Evolutionary conservation across 805 yeast species (phyloP), one percentile per base, ranked within the genome.

Genomic region (Starmerella lactis-condensi): DNA sequence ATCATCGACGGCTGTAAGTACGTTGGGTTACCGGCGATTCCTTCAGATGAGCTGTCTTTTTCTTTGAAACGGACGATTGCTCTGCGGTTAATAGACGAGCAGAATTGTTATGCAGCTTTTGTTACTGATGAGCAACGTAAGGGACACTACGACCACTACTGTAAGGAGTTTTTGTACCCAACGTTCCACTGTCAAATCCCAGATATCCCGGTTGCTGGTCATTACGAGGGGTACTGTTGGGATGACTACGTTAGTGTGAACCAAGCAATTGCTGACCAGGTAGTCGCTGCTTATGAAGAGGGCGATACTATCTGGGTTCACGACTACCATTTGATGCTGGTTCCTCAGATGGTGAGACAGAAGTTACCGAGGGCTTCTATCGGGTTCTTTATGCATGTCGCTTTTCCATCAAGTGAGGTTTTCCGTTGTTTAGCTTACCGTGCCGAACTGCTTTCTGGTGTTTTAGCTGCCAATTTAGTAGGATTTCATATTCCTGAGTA

Each of bases 81-180:
- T 2, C 40, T 44, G 0, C 59, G 57, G 24, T 20, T 41, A 17
- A 53, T 78, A 10, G 31, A 35, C 5, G 30, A 27, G 6, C 46
- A 51, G 1, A 65, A 70, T 3, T 73, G 67, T 48, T 47, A 67
- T 35, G 69, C 81, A 0, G 77, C 82, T 2, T 69, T 68, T 36
- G 72, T 85, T 2, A 68, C 67, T 41, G 96, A 89, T 52, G 54
- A 68, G 19, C 71, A 81, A 1, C 79, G 81, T 44, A 76, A 75
- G 46, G 95, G 95, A 14, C 93, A 83, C 48, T 89, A 89, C 53
- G 71, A 70, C 35, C 77, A 79, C 31, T 89, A 76, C 52, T 85
- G 95, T 53, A 89, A 89, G 53, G 91, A 83, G 47, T 78, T 89
- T 24, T 58, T 89, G 38, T 89, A 96, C 96, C 98, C 98, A 20